phyloP scores from a whole-genome alignment of 2,329 filamentous ascomycete genomes.

The Tolypocladium nubicola region DNA sequence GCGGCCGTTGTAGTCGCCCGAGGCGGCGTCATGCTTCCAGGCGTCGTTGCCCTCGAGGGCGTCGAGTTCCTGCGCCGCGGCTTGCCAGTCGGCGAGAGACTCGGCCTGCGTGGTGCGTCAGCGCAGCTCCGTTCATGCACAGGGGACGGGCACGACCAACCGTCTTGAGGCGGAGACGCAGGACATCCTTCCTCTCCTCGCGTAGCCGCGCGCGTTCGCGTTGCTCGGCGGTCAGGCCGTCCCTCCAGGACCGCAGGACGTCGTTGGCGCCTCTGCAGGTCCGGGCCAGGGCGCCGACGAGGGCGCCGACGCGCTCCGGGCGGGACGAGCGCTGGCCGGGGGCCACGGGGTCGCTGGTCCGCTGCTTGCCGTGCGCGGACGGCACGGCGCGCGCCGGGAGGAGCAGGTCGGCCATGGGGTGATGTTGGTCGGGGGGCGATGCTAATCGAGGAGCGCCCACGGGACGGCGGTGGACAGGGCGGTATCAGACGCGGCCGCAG shows the following conservation, averaged over 20 bases:
- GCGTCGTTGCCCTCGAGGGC: conserved; percentile 65
- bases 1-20: conserved; percentile 59
- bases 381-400: conserved; percentile 13
- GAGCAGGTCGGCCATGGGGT: conserved; percentile 16
- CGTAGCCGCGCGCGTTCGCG: conserved; percentile 32
- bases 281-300: conserved; percentile 15
- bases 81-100: conserved; percentile 61
- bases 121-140: conserved; percentile 32
- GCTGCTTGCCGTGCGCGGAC: conserved; percentile 10
- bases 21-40: conserved; percentile 60
- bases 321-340: background rate
- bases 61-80: conserved; percentile 68
- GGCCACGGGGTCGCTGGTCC: conserved; percentile 10
- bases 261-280: conserved; percentile 29
- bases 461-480: background rate
- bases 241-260: conserved; percentile 35
- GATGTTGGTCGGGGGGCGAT: background rate
- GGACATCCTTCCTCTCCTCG: conserved; percentile 51
- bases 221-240: conserved; percentile 41
- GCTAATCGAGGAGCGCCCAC: background rate
- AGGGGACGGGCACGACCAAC: background rate
- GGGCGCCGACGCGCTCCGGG: background rate
- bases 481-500: background rate
- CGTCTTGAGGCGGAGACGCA: conserved; percentile 55
- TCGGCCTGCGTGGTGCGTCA: conserved; percentile 41